Evolutionary conservation across 768 basidiomycete species (phyloP), one percentile per base, ranked within the genome.

Genomic region (Leccinum barrowsii): DNA sequence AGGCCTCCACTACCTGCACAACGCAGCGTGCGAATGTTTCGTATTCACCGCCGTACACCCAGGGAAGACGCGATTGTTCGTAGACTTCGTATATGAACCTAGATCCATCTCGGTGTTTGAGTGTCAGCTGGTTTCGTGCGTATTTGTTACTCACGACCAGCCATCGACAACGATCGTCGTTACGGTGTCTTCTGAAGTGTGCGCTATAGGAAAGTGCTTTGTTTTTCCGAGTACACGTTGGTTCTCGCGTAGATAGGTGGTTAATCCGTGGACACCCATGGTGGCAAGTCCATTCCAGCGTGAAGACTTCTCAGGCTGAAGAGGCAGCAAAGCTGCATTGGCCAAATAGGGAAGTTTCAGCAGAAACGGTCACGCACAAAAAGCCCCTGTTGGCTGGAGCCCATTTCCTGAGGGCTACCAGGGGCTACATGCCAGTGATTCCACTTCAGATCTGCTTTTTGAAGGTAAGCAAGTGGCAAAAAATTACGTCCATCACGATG

Each of bases 41-140:
- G 63, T 90, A 90, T 72, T 94, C 90, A 12, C 92, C 92, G 6
- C 92, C 92, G 65, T 90, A 94, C 1, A 90, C 89, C 92, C 91
- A 93, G 6, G 89, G 85, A 50, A 91, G 75, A 56, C 74, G 77
- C 2, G 85, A 85, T 55, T 78, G 77, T 28, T 79, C 73, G 59
- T 88, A 78, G 21, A 92, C 57, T 61, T 82, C 79, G 68, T 86
- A 92, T 59, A 93, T 89, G 73, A 94, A 90, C 37, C 91, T 93
- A 62, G 44, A 40, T 53, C 50, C 50, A 48, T 30, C 55, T 59
- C 15, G 12, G 47, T 66, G 42, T 56, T 5, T 55, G 50, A 57
- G 61, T 44, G 55, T 10, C 26, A 59, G 52, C 50, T 35, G 42
- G 58, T 56, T 54, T 47, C 24, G 22, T 28, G 42, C 51, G 44